phyloP scores from a whole-genome alignment of 1,139 yeast genomes.

The Diutina mesorugosa region DNA sequence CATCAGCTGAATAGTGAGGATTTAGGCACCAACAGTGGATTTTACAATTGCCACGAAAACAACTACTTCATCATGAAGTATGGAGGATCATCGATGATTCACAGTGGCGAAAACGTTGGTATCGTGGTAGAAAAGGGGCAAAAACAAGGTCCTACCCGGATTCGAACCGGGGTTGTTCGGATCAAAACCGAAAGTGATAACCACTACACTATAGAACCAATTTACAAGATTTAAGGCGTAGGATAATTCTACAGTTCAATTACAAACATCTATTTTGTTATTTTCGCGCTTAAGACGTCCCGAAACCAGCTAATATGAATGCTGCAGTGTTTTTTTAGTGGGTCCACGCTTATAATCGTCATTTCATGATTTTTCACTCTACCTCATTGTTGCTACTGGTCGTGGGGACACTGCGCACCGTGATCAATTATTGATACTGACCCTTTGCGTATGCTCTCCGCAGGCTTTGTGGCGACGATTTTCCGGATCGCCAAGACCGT shows the following conservation, averaged over 20 bases:
- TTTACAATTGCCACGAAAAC: too few relatives aligned
- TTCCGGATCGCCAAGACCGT: slow-evolving; percentile 4
- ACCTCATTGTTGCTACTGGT: neutral
- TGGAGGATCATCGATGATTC: too few relatives aligned
- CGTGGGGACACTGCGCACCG: neutral
- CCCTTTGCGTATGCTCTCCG: slow-evolving; percentile 10
- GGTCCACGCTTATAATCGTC: too few relatives aligned
- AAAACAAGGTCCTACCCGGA: slow-evolving; percentile 72
- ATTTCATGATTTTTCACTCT: neutral
- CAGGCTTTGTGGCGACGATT: slow-evolving; percentile 7
- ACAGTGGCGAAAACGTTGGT: too few relatives aligned
- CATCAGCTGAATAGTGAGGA: neutral
- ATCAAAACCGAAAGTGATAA: slow-evolving; percentile 41
- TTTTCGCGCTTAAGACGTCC: too few relatives aligned
- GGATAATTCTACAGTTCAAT: too few relatives aligned
- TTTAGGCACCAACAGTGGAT: too few relatives aligned
- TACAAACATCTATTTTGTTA: too few relatives aligned
- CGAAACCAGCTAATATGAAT: too few relatives aligned
- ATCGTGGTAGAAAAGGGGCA: neutral
- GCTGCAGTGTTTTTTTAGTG: too few relatives aligned
- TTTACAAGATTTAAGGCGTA: neutral
- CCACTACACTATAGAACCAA: slow-evolving; percentile 35
- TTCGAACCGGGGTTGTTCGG: slow-evolving; percentile 92
- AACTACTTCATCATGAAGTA: too few relatives aligned
- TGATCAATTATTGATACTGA: neutral